Base-by-base conservation (phyloP, 805 yeast species). In the Candida manassasensis region DNA sequence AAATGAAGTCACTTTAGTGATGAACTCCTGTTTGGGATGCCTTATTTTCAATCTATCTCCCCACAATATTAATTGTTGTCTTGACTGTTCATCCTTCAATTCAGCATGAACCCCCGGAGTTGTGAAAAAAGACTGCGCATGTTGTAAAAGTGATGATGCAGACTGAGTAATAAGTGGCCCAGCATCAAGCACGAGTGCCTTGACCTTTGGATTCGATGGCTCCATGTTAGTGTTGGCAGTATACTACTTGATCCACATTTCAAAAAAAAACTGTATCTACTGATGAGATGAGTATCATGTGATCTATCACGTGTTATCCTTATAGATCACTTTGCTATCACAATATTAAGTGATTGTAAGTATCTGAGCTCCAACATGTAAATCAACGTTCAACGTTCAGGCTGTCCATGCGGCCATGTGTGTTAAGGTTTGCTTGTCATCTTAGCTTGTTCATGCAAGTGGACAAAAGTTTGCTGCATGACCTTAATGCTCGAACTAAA, bases 51-150 rank as follows among this genome's bases (percentile, higher is more conserved):
- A 63, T 10, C 62, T 59, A 31, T 85, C 89, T 17, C 80, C 84
- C 96, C 97, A 88, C 7, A 89, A 65, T 4, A 76, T 63, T 29
- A 93, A 64, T 49, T 89, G 89, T 45, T 75, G 75, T 57, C 96
- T 73, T 5, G 94, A 86, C 43, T 75, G 72, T 41, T 82, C 96
- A 64, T 93, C 97, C 51, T 75, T 80, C 53, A 93, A 79, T 63
- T 93, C 99, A 19, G 73, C 69, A 49, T 73, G 77, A 12, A 93
- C 97, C 1, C 96, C 89, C 10, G 97, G 97, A 2, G 97, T 86
- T 10, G 97, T 89, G 56, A 69, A 83, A 51, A 85, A 85, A n/a
- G 61, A 57, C 12, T 71, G 59, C 1, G 95, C 97, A 52, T 72
- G 75, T 44, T 74, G 76, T 49, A 80, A 79, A 29, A 93, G 67